Evolutionary conservation across 2,329 filamentous ascomycete genomes (phyloP), one percentile per base, ranked within the genome.

Genomic region (Teratosphaeria destructans): DNA sequence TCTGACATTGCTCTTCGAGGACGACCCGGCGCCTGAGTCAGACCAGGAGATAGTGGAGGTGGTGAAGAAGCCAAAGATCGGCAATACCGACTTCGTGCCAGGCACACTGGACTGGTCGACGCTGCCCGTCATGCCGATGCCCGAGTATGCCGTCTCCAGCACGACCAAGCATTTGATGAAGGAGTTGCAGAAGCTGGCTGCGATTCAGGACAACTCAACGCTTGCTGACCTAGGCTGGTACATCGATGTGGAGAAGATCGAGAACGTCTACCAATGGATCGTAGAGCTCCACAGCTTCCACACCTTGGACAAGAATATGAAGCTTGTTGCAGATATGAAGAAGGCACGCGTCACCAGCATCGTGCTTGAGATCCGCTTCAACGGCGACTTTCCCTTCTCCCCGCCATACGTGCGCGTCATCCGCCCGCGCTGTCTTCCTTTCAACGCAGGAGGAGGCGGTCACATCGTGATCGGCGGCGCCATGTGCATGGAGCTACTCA

Each of bases 211-310:
- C 0, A 76, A 71, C 11, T 83, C 80, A 0, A 34, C 53, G 16
- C 71, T 83, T 1, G 80, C 86, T 61, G 82, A 87, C 61, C 80
- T 95, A 0, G 92, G 92, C 16, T 96, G 91, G 90, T 90, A 90
- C 68, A 85, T 95, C 59, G 82, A 95, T 67, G 75, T 80, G 14
- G 76, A 78, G 5, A 81, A 83, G 56, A 77, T 92, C 43, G 81
- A 77, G 26, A 95, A 92, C 67, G 79, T 91, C 62, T 96, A 94
- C 68, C 90, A 95, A 68, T 95, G 91, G 91, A 90, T 95, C 60
- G 85, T 95, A 5, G 89, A 96, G 71, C 77, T 96, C 1, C 92
- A 96, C 71, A 89, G 86, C 52, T 95, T 96, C 67, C 71, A 75
- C 1, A 57, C 65, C 59, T 61, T 65, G 19, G 63, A 63, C 58